Evolutionary conservation across 129 eudicot genomes (phyloP).

Genomic region (Gnaphalium uliginosum): DNA sequence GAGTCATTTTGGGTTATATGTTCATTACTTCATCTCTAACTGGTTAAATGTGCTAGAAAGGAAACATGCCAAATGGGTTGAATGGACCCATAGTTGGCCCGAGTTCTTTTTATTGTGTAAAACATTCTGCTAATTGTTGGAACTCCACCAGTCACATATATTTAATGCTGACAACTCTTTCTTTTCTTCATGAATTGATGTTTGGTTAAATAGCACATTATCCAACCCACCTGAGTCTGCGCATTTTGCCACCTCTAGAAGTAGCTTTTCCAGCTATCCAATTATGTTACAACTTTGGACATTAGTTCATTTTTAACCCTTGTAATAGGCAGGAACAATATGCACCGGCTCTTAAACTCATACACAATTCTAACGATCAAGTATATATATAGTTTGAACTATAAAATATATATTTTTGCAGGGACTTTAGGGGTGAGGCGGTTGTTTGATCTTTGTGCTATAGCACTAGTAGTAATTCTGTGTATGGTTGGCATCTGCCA

Average conservation of each 20-base stretch:
- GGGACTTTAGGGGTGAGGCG: constrained; percentile 41
- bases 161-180: no score
- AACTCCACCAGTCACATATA: background rate
- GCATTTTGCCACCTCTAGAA: no score
- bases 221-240: no score
- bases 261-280: no score
- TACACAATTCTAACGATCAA: background rate
- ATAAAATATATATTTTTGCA: background rate
- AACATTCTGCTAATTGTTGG: background rate
- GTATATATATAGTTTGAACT: background rate
- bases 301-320: background rate
- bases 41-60: background rate
- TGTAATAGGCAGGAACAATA: background rate
- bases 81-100: background rate
- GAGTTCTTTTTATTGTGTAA: background rate
- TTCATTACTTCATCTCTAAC: background rate
- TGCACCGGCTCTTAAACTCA: background rate
- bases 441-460: constrained; percentile 43
- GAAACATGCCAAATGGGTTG: background rate
- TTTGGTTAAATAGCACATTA: no score
- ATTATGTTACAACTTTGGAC: background rate
- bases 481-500: constrained; percentile 45
- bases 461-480: constrained; percentile 37
- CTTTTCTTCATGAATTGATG: no score
- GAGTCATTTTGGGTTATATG: background rate